Conservation (phyloP, 2,329 filamentous ascomycete species). For the Neofusicoccum laricinum region DNA sequence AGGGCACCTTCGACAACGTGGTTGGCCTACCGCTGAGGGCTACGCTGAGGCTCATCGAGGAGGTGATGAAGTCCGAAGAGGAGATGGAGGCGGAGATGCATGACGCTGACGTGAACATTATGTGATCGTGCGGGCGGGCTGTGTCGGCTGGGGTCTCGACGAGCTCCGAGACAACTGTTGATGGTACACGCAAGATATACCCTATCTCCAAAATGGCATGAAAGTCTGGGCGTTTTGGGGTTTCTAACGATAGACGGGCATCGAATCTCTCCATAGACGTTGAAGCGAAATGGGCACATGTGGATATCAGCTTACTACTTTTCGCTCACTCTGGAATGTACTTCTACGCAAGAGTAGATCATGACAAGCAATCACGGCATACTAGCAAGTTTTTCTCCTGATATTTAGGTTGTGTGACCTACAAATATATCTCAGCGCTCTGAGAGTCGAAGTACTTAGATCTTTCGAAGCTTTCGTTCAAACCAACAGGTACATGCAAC, state of each 20-base stretch:
- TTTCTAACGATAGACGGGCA: background rate
- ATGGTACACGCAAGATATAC: slow-evolving; percentile 14
- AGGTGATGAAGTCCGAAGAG: slow-evolving; percentile 71
- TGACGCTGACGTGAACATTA: slow-evolving; percentile 1
- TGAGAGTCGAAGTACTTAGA: no score
- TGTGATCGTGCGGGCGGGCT: background rate
- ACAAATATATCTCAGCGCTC: no score
- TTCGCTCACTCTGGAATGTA: background rate
- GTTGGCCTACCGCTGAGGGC: slow-evolving; percentile 81
- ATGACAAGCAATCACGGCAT: no score
- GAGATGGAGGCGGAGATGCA: slow-evolving; percentile 49
- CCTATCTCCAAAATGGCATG: slow-evolving; percentile 12
- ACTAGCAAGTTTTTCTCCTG: no score
- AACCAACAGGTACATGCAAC: no score
- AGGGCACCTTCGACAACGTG: slow-evolving; percentile 91
- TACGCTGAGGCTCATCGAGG: slow-evolving; percentile 79
- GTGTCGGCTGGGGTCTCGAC: background rate
- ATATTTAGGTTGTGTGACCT: no score
- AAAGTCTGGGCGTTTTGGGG: background rate
- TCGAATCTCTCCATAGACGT: background rate
- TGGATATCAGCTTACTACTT: background rate
- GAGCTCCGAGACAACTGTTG: background rate
- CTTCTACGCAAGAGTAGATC: no score
- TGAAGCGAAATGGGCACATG: background rate
- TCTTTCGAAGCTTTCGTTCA: no score